Base-by-base conservation (phyloP, 495 filamentous ascomycete species). In the Penicillium canescens region DNA sequence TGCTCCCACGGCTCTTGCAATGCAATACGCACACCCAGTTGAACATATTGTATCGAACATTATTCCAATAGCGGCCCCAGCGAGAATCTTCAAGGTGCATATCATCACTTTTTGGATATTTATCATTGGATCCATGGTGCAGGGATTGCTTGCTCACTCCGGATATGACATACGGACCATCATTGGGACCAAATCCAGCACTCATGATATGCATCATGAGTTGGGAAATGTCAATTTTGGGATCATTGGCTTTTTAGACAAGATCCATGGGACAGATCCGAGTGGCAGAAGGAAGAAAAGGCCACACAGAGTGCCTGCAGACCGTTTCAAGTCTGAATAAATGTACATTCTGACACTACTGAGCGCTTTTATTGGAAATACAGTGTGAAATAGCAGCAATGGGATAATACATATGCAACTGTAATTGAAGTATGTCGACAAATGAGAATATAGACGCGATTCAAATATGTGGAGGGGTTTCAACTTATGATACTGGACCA, bases 171-270 rank as follows among this genome's bases (percentile, higher is more conserved):
- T 9, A 11, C 16, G 7, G 36, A 18, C 18, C 18, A 18, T 18
- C 18, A 18, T 18, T 18, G 18, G 18, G 18, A 18, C 18, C 18
- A 38, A 38, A 38, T 6, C 36, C 12, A 14, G 16, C 12, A 5
- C 16, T 9, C 36, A 38, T n/a, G 36, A 38, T 38, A 5, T 38
- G 14, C 10, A 46, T 35, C 18, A 42, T 33, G 42, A 47, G 36
- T 55, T 31, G 4, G 16, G 10, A 2, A 24, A 12, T 34, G 16
- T 54, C n/a, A 39, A 47, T 31, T 54, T 44, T 21, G 46, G 36
- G 5, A 11, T n/a, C 4, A 38, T 38, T 14, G 36, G 36, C 8
- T 13, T 38, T 6, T 5, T 38, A 5, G 36, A 38, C 12, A 5
- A 14, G 12, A 13, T 38, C 4, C 36, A 38, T n/a, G 36, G 36